Base-by-base conservation (phyloP, 441 rosid genomes). In the Brassica balearica region DNA sequence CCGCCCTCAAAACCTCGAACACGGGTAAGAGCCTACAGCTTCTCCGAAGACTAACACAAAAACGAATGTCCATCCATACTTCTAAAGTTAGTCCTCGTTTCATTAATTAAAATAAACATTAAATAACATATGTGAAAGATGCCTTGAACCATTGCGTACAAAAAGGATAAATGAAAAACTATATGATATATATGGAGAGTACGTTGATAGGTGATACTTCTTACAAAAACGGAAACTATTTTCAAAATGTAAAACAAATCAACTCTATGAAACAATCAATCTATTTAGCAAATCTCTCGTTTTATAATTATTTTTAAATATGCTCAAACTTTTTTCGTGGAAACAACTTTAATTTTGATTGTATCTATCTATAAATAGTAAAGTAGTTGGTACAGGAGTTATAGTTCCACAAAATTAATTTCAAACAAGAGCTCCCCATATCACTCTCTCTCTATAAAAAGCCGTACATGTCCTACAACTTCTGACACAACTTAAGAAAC, bases 351-450 rank as follows among this genome's bases (percentile, higher is more conserved):
- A 36, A 8, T 1, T 27, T 27, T 63, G 17, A 19, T 58, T 20
- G 2, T 8, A 56, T 2, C 25, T 64, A 9, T 48, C 8, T 11
- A 3, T 23, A 56, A 56, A 58, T 17, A 41, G 15, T 41, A 71
- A 77, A 65, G 81, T 77, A 65, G 81, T 58, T 77, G 76, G 81
- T 58, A 4, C 1, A 56, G 76, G 27, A 77, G 71, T 77, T 71
- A 77, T 41, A 65, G 53, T 46, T 58, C 6, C 8, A 65, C 73
- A 46, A 78, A 59, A 22, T 5, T 14, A 67, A 72, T 60, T 71
- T 55, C 3, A 56, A 20, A 43, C 68, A 77, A 72, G 71, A 72
- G 14, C 72, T 77, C 72, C 41, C 53, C 68, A 65, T 46, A 65
- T 77, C 72, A 71, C 17, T 55, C 9, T 6, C n/a, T 6, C 78